Evolutionary conservation across 257 asterid genomes (phyloP).

Genomic region (Cinchona pubescens): DNA sequence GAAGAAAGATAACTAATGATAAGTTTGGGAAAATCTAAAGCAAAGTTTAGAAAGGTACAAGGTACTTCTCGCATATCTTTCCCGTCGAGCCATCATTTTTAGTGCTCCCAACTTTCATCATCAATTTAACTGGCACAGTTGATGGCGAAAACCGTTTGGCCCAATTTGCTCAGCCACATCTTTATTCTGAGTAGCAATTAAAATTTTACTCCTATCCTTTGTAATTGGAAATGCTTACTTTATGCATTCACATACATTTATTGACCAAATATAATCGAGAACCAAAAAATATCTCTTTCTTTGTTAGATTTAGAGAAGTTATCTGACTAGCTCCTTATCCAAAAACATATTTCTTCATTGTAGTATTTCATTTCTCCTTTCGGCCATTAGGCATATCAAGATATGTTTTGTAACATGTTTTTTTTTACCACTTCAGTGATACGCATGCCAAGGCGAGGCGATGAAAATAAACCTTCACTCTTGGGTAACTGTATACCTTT

Average conservation of each 20-base stretch:
- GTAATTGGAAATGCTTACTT: slow-evolving; percentile 3
- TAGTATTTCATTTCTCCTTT: slow-evolving; percentile 22
- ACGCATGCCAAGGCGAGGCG: slow-evolving; percentile 36
- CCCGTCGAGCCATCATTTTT: not conserved
- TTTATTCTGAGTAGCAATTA: slow-evolving; percentile 18
- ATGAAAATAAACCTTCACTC: slow-evolving; percentile 31
- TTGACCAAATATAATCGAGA: slow-evolving; percentile 32
- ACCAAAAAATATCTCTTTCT: slow-evolving; percentile 35
- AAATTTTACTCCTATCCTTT: not conserved
- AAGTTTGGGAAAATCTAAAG: not conserved
- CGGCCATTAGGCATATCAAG: slow-evolving; percentile 30
- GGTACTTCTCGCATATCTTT: not conserved
- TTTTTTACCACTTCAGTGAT: slow-evolving; percentile 33
- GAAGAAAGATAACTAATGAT: no score
- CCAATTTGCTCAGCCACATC: slow-evolving; percentile 3
- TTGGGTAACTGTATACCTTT: slow-evolving; percentile 28
- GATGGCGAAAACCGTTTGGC: slow-evolving; percentile 22
- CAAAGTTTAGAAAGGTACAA: not conserved
- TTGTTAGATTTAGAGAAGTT: slow-evolving; percentile 29
- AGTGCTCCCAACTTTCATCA: slow-evolving; percentile 16
- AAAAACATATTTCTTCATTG: no score
- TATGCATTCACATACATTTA: slow-evolving; percentile 11
- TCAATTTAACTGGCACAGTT: slow-evolving; percentile 25
- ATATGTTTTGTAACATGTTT: not conserved
- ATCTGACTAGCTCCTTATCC: slow-evolving; percentile 37